These are phyloP conservation scores for Forsythia suspensa DNA, from an alignment of 257 asterid genomes.

Conservation along the genomic window DNA sequence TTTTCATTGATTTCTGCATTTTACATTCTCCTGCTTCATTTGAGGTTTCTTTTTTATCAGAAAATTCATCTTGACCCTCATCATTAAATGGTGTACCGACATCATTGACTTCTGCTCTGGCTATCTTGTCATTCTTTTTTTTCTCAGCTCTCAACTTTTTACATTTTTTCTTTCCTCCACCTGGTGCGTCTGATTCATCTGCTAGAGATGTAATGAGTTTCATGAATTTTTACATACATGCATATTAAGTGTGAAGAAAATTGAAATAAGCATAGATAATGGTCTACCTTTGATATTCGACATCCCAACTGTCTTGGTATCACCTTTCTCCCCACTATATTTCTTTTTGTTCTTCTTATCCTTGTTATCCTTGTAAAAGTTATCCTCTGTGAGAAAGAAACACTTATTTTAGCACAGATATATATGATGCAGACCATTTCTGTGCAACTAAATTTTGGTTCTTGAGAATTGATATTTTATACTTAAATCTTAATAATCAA, in stretches of 20 bases:
- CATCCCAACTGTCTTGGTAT: conserved; percentile 13
- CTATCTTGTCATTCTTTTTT: conserved; percentile 21
- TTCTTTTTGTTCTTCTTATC: conserved; percentile 32
- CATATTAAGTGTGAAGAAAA: neutral
- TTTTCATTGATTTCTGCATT: conserved; percentile 38
- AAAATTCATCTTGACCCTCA: conserved; percentile 29
- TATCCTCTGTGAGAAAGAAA: conserved; percentile 17
- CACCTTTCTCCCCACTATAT: conserved; percentile 17
- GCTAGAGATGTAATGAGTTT: conserved; percentile 18
- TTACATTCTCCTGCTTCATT: conserved; percentile 26
- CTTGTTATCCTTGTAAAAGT: conserved; percentile 6
- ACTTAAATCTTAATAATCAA: neutral
- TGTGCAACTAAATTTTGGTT: neutral
- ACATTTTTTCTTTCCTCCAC: conserved; percentile 30
- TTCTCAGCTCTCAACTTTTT: conserved; percentile 41
- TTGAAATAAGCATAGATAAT: neutral
- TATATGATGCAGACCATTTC: neutral
- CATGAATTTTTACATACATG: neutral
- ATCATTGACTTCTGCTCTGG: conserved; percentile 12
- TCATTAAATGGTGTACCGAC: neutral
- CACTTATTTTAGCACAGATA: neutral
- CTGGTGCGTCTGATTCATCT: conserved; percentile 30
- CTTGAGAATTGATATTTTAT: neutral
- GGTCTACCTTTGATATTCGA: conserved; percentile 30
- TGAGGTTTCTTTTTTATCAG: conserved; percentile 20